A percentile compares a stretch with the other conserved stretches of the same genome.
These are phyloP conservation scores for Cryptococcus deneoformans DNA, from an alignment of 1,284 basidiomycete species.

Conservation along the genomic window DNA sequence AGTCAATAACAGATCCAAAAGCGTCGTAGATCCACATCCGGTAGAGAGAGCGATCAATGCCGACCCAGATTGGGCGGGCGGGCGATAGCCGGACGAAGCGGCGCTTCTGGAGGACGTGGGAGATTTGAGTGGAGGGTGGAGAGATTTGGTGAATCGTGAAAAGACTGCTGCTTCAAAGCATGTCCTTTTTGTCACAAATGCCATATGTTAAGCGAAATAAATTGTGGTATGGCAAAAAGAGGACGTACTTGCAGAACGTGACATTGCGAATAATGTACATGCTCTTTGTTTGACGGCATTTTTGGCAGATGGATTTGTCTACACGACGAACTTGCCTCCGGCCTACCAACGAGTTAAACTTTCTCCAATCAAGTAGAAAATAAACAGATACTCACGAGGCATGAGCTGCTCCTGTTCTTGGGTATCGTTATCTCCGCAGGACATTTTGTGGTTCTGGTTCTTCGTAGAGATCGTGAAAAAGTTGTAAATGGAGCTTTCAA, in stretches of 20 bases:
- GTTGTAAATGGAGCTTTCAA: no score
- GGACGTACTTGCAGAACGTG: slow-evolving; percentile 38
- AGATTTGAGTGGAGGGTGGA: slow-evolving; percentile 32
- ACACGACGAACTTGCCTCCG: slow-evolving; percentile 18
- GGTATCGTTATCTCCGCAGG: no score
- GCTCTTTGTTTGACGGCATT: slow-evolving; percentile 32
- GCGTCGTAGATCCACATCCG: slow-evolving; percentile 40
- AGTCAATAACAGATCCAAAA: slow-evolving; percentile 33
- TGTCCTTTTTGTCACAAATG: slow-evolving; percentile 8
- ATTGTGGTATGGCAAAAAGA: not conserved
- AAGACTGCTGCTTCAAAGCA: slow-evolving; percentile 32
- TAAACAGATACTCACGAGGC: no score
- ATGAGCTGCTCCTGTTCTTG: no score
- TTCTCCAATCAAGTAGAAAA: no score
- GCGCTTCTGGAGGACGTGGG: slow-evolving; percentile 3
- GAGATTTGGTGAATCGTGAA: slow-evolving; percentile 21
- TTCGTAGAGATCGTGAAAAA: no score
- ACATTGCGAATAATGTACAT: slow-evolving; percentile 35
- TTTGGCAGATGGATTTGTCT: slow-evolving; percentile 31
- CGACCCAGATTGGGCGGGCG: slow-evolving; percentile 20
- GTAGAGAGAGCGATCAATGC: slow-evolving; percentile 37
- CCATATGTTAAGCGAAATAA: not conserved
- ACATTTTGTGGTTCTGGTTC: no score
- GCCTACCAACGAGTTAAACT: slow-evolving; percentile 10
- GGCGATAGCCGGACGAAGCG: slow-evolving; percentile 16